phyloP scores from a whole-genome alignment of 257 asterid genomes.

The Capsicum chinense region DNA sequence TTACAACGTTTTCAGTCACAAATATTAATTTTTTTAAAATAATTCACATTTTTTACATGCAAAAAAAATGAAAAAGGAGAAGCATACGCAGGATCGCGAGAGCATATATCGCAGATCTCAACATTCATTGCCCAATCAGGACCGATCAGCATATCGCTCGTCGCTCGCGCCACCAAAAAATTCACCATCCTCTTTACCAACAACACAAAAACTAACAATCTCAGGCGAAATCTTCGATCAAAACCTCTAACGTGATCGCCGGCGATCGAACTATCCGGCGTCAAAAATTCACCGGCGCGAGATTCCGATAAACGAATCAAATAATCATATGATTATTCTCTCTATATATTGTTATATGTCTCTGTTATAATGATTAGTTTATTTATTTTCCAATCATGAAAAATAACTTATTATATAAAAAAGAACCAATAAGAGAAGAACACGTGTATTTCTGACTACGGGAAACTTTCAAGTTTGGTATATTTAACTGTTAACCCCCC shows the following conservation, averaged over 20 bases:
- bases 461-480: slow-evolving; percentile 18
- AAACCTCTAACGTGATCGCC: neutral
- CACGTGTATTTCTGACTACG: slow-evolving; percentile 33
- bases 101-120: slow-evolving; percentile 56
- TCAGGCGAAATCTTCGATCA: neutral
- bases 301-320: slow-evolving; percentile 12
- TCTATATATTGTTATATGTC: neutral
- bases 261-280: slow-evolving; percentile 4
- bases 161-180: slow-evolving; percentile 56
- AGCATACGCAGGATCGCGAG: slow-evolving; percentile 47
- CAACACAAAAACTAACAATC: neutral
- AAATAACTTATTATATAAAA: neutral
- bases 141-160: slow-evolving; percentile 55
- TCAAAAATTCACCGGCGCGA: neutral
- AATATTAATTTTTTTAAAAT: neutral
- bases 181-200: slow-evolving; percentile 39
- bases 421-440: neutral
- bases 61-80: neutral
- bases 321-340: neutral
- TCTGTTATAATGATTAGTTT: neutral
- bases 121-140: slow-evolving; percentile 60
- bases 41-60: neutral
- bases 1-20: neutral
- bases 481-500: neutral
- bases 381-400: neutral